A percentile compares a stretch with the other conserved stretches of the same genome.
Evolutionary conservation across 805 yeast species (phyloP).

Genomic region (Metschnikowia lochheadii): DNA sequence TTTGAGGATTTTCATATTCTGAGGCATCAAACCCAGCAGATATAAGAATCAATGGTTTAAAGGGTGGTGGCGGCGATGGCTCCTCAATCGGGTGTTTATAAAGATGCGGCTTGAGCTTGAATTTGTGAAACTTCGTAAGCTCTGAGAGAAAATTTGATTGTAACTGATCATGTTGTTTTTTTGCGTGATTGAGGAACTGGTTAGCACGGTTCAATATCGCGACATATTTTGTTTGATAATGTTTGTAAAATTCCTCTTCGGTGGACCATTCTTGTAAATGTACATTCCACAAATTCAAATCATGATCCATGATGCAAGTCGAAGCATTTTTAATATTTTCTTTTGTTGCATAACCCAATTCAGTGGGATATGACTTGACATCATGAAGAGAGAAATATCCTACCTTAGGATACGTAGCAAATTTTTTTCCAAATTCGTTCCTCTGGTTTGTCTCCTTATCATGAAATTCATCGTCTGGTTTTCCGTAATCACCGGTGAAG

Average conservation of each 20-base stretch:
- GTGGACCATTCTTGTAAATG: slow-evolving; percentile 65
- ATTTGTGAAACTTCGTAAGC: slow-evolving; percentile 29
- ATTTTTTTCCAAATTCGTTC: slow-evolving; percentile 47
- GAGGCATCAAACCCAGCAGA: slow-evolving; percentile 90
- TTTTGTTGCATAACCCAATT: slow-evolving; percentile 68
- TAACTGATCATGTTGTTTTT: slow-evolving; percentile 39
- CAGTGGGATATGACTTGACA: slow-evolving; percentile 83
- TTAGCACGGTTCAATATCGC: slow-evolving; percentile 62
- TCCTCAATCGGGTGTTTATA: slow-evolving; percentile 24
- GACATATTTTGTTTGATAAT: slow-evolving; percentile 59
- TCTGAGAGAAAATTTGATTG: slow-evolving; percentile 25
- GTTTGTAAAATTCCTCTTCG: slow-evolving; percentile 60
- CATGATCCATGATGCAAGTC: slow-evolving; percentile 74
- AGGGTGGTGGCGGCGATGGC: slow-evolving; percentile 35
- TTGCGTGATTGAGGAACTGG: slow-evolving; percentile 53
- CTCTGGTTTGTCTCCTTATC: slow-evolving; percentile 28
- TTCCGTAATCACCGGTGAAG: slow-evolving; percentile 44
- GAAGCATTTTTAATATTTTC: slow-evolving; percentile 72
- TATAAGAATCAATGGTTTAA: slow-evolving; percentile 54
- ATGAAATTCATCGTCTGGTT: slow-evolving; percentile 43
- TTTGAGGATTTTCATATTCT: slow-evolving; percentile 73
- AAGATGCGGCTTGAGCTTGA: slow-evolving; percentile 28
- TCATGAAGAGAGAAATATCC: slow-evolving; percentile 85
- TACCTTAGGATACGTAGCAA: slow-evolving; percentile 52
- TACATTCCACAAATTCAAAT: slow-evolving; percentile 76